Base-by-base conservation (phyloP, 441 rosid species). In the Arabidopsis lyrata region DNA sequence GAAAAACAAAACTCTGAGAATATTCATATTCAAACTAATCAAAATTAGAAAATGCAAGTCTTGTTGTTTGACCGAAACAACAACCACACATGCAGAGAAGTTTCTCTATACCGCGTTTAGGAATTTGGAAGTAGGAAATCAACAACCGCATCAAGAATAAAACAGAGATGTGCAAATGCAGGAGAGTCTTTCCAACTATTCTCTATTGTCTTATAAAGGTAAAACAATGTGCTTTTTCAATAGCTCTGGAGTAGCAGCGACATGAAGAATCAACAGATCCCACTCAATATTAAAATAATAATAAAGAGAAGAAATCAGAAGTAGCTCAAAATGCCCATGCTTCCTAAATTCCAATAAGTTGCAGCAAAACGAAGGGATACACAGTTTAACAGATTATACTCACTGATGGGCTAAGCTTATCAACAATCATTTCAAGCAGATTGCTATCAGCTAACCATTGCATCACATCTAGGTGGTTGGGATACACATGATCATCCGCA, bases 401-500 rank as follows among this genome's bases (percentile, higher is more conserved):
- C 81, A 95, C 99, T 44, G 86, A 81, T 77, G 98, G 97, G 81
- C 79, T 87, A 82, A 95, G 81, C 83, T 95, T 93, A 80, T 95
- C 96, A 62, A 93, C 94, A 47, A 95, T 90, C 98, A 95, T 91
- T 82, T 95, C 98, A 35, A 95, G 87, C 79, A 91, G 83, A 84
- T 87, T 86, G 85, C 97, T 87, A 52, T 90, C 97, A 80, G 97
- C 97, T 80, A 95, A 77, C 97, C 98, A 93, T 74, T 95, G 97
- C 97, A 95, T 95, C 83, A 95, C 97, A 81, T 93, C 98, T 80
- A 83, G 75, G 83, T 87, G 90, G 82, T 93, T 93, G 74, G 98
- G 96, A 87, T 93, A 95, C 31, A 91, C 89, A 67, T 95, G 97
- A 78, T 93, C 97, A 81, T 95, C 99, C 18, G 95, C 93, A 54